Percentiles rank a stretch among this genome's conserved stretches.
Evolutionary conservation across 1,284 basidiomycete species (phyloP).

Genomic region (Cerioporus squamosus): DNA sequence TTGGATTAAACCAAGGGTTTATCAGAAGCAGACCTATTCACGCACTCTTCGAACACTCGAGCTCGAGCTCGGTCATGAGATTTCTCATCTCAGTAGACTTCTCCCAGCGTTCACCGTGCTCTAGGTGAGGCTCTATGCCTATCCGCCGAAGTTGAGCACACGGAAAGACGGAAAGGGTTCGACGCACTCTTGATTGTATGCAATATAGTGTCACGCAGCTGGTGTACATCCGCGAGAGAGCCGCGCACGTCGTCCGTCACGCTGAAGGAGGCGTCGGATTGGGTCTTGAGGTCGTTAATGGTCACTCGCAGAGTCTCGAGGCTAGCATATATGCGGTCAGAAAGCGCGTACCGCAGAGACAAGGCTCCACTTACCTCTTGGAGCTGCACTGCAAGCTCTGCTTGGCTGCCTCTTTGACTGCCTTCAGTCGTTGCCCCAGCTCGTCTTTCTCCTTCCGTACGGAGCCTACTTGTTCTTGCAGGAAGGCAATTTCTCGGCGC

Average conservation of each 20-base stretch:
- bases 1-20: neutral
- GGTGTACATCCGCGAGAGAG: constrained; percentile 32
- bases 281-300: constrained; percentile 32
- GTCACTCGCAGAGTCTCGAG: constrained; percentile 26
- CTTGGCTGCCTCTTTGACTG: constrained; percentile 34
- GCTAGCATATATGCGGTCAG: constrained; percentile 26
- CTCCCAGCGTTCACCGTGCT: constrained; percentile 29
- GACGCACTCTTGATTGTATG: constrained; percentile 28
- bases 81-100: constrained; percentile 27
- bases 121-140: constrained; percentile 35
- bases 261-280: constrained; percentile 34
- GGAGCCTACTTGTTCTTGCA: constrained; percentile 29
- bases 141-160: neutral
- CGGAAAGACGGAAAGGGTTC: neutral
- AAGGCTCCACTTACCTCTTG: constrained; percentile 21
- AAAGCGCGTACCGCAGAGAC: neutral
- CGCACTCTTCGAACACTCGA: constrained; percentile 35
- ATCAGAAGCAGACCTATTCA: neutral
- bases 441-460: constrained; percentile 32
- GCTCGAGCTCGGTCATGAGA: constrained; percentile 31
- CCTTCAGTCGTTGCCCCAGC: constrained; percentile 26
- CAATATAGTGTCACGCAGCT: constrained; percentile 30
- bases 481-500: constrained; percentile 32
- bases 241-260: constrained; percentile 29
- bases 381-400: constrained; percentile 31